A percentile compares a stretch with the other conserved stretches of the same genome.
These are phyloP conservation scores for Alternaria brassicae DNA, from an alignment of 2,329 filamentous ascomycete genomes.

Conservation along the genomic window DNA sequence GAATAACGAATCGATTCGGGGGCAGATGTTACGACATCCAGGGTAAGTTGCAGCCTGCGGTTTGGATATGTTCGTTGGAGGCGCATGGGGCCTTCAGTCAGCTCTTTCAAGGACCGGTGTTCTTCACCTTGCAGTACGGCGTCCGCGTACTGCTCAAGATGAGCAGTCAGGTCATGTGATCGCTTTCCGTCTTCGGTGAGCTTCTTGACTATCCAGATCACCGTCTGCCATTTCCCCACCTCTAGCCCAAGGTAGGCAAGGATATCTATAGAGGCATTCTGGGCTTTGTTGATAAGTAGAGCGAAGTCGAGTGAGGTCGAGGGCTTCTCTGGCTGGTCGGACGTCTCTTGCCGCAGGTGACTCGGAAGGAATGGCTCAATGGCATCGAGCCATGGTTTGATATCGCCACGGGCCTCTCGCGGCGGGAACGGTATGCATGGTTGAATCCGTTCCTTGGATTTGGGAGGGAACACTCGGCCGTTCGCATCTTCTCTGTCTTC, in stretches of 20 bases:
- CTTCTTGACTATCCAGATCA: slow-evolving; percentile 56
- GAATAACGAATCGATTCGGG: slow-evolving; percentile 35
- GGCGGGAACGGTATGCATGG: slow-evolving; percentile 34
- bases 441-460: slow-evolving; percentile 13
- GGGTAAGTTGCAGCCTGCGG: slow-evolving; percentile 21
- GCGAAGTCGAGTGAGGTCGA: slow-evolving; percentile 40
- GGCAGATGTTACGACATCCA: slow-evolving; percentile 36
- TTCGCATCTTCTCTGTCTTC: not conserved
- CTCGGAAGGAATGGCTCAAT: slow-evolving; percentile 50
- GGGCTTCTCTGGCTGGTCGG: slow-evolving; percentile 16
- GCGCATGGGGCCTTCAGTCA: slow-evolving; percentile 35
- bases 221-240: slow-evolving; percentile 53
- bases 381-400: slow-evolving; percentile 44
- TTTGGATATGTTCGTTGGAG: slow-evolving; percentile 23
- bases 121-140: slow-evolving; percentile 26
- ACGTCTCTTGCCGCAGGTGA: slow-evolving; percentile 34
- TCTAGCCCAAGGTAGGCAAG: slow-evolving; percentile 51
- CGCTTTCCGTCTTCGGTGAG: slow-evolving; percentile 46
- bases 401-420: slow-evolving; percentile 29
- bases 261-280: slow-evolving; percentile 48
- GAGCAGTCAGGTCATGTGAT: slow-evolving; percentile 13
- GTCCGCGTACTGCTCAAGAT: slow-evolving; percentile 26
- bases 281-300: slow-evolving; percentile 33
- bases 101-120: slow-evolving; percentile 25
- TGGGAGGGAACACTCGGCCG: slow-evolving; percentile 13